These are phyloP conservation scores for Saccharomyces pastorianus DNA, from an alignment of 1,139 yeast species.

Conservation along the genomic window DNA sequence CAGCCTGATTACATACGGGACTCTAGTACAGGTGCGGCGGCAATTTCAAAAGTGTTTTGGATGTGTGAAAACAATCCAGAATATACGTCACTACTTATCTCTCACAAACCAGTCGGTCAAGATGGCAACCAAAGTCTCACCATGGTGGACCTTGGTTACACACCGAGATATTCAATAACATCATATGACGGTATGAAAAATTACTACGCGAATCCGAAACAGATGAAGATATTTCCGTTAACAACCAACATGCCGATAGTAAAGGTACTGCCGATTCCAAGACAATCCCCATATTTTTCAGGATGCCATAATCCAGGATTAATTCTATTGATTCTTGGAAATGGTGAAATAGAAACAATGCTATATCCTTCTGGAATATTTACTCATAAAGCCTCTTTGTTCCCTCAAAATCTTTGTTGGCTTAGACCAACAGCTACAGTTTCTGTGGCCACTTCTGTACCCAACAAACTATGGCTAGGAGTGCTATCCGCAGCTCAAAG, in stretches of 20 bases:
- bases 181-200: conserved; percentile 76
- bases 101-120: conserved; percentile 47
- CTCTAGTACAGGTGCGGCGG: conserved; percentile 26
- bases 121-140: conserved; percentile 47
- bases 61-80: conserved; percentile 75
- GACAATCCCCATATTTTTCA: conserved; percentile 53
- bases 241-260: conserved; percentile 38
- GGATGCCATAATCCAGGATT: conserved; percentile 64
- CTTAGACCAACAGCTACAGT: conserved; percentile 64
- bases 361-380: conserved; percentile 49
- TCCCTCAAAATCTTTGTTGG: conserved; percentile 78
- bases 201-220: conserved; percentile 61
- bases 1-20: conserved; percentile 22
- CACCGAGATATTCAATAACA: conserved; percentile 71
- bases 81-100: conserved; percentile 60
- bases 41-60: conserved; percentile 46
- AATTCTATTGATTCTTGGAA: conserved; percentile 49
- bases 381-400: conserved; percentile 48
- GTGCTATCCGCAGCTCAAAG: conserved; percentile 48
- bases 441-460: conserved; percentile 47
- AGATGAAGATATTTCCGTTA: conserved; percentile 47
- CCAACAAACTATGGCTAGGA: conserved; percentile 63
- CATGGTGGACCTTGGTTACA: conserved; percentile 68
- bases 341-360: conserved; percentile 50
- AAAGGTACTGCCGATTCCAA: conserved; percentile 46